These are phyloP conservation scores for Arthroderma sp. DNA, from an alignment of 2,329 filamentous ascomycete genomes.

Conservation along the genomic window DNA sequence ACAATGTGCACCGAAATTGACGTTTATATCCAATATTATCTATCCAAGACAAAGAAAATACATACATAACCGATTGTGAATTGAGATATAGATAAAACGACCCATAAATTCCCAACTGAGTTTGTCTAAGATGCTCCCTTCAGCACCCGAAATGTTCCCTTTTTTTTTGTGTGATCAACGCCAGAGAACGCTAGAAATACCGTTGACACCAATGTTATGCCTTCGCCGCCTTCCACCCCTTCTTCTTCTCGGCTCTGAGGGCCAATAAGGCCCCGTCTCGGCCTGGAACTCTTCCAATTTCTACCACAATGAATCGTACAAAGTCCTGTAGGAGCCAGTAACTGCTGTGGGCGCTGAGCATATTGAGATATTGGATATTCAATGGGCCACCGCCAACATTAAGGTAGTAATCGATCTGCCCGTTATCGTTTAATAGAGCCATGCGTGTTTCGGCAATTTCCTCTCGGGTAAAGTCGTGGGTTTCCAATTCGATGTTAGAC, in stretches of 20 bases:
- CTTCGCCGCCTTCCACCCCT: slow-evolving; percentile 37
- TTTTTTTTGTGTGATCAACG: background rate
- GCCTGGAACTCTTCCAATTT: slow-evolving; percentile 66
- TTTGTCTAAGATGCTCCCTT: background rate
- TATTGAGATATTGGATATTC: slow-evolving; percentile 93
- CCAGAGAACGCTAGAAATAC: background rate
- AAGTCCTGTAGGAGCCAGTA: slow-evolving; percentile 88
- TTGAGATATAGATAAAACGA: background rate
- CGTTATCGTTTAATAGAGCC: slow-evolving; percentile 84
- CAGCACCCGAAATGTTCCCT: background rate
- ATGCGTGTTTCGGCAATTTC: slow-evolving; percentile 85
- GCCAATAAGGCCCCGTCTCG: slow-evolving; percentile 44
- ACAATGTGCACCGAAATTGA: background rate
- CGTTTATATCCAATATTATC: background rate
- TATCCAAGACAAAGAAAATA: background rate
- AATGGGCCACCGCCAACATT: slow-evolving; percentile 73
- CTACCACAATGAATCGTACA: slow-evolving; percentile 76
- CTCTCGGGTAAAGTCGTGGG: slow-evolving; percentile 86
- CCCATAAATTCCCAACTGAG: background rate
- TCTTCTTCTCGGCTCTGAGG: slow-evolving; percentile 44
- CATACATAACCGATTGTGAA: background rate
- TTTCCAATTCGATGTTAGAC: slow-evolving; percentile 77
- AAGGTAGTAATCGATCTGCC: slow-evolving; percentile 85
- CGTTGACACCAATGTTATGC: background rate
- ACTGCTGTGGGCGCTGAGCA: slow-evolving; percentile 87